Percentiles rank a stretch among this genome's conserved stretches.
Evolutionary conservation across 305 asterid genomes (phyloP).

Genomic region (Galium porrigens): DNA sequence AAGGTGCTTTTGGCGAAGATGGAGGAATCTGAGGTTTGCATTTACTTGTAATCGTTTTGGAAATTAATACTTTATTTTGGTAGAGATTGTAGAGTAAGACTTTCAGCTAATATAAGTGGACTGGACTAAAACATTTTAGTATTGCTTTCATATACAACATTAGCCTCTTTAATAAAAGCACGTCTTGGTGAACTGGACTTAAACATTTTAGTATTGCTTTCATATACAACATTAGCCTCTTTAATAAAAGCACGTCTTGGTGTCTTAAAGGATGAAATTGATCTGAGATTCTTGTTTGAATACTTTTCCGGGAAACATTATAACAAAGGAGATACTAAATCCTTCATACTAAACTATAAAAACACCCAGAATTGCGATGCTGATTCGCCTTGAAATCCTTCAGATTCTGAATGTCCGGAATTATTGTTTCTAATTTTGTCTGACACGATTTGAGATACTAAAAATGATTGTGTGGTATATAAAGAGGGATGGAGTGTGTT

Average conservation of each 20-base stretch:
- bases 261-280: not conserved
- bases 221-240: not conserved
- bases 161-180: not conserved
- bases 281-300: too few species aligned
- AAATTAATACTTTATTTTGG: not conserved
- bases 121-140: not conserved
- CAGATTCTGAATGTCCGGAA: not conserved
- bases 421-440: not conserved
- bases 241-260: not conserved
- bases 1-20: slow-evolving; percentile 83
- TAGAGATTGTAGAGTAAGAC: not conserved
- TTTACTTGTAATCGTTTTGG: not conserved
- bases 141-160: not conserved
- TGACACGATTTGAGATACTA: not conserved
- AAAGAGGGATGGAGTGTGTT: not conserved
- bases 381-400: not conserved
- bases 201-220: not conserved
- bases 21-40: slow-evolving; percentile 91
- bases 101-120: not conserved
- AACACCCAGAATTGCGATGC: not conserved
- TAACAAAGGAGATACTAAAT: not conserved
- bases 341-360: not conserved
- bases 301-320: not conserved
- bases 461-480: not conserved
- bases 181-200: not conserved